Conservation (phyloP, 257 asterid genomes). For the Penstemon barbatus region DNA sequence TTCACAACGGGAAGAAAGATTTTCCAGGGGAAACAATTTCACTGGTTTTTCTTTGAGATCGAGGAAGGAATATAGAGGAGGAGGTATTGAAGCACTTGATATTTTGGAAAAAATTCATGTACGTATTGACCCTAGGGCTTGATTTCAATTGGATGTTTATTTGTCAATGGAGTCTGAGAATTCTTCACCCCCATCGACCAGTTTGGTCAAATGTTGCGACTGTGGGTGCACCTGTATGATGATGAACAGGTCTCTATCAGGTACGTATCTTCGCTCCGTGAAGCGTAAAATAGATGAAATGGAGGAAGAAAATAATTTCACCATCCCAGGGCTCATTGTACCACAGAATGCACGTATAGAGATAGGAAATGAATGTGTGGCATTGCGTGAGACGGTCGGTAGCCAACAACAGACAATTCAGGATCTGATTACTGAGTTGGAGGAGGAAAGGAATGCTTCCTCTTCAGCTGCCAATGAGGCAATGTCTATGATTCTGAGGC, state of each 20-base stretch:
- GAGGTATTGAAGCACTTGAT: slow-evolving; percentile 40
- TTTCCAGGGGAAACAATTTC: slow-evolving; percentile 12
- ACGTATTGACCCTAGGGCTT: slow-evolving; percentile 27
- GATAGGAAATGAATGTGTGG: slow-evolving; percentile 72
- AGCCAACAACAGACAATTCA: slow-evolving; percentile 74
- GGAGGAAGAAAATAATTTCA: slow-evolving; percentile 44
- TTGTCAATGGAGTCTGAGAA: slow-evolving; percentile 60
- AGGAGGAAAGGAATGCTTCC: slow-evolving; percentile 94
- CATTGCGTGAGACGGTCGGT: slow-evolving; percentile 74
- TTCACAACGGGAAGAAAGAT: slow-evolving; percentile 3
- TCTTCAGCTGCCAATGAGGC: slow-evolving; percentile 97
- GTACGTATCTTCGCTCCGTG: slow-evolving; percentile 58
- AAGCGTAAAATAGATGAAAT: slow-evolving; percentile 66
- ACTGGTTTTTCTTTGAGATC: slow-evolving; percentile 28
- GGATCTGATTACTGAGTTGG: slow-evolving; percentile 73
- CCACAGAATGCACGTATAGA: slow-evolving; percentile 78
- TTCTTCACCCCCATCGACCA: slow-evolving; percentile 39
- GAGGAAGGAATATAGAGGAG: slow-evolving; percentile 33
- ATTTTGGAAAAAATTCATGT: slow-evolving; percentile 21
- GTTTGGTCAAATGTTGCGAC: slow-evolving; percentile 60
- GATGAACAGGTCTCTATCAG: slow-evolving; percentile 52
- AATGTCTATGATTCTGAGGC: slow-evolving; percentile 91
- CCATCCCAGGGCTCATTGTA: slow-evolving; percentile 43
- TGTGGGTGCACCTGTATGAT: slow-evolving; percentile 67
- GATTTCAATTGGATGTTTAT: slow-evolving; percentile 31